Evolutionary conservation across 2,329 filamentous ascomycete genomes (phyloP).

Genomic region (Exophiala oligosperma): DNA sequence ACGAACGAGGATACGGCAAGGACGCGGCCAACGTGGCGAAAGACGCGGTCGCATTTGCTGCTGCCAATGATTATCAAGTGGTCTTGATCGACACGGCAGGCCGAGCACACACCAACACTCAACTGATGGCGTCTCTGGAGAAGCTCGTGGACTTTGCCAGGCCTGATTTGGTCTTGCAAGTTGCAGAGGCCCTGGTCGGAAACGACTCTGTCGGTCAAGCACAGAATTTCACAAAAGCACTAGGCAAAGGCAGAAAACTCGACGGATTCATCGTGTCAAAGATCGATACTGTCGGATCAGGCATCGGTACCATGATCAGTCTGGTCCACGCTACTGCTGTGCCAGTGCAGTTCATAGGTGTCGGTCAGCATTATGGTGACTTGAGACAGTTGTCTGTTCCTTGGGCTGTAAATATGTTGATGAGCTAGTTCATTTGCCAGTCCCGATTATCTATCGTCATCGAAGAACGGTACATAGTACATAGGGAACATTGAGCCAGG

Average conservation of each 20-base stretch:
- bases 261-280: conserved; percentile 99
- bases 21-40: conserved; percentile 94
- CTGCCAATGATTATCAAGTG: conserved; percentile 77
- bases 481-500: background rate
- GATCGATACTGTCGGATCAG: conserved; percentile 98
- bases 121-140: conserved; percentile 93
- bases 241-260: conserved; percentile 75
- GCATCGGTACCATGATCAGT: conserved; percentile 93
- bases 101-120: conserved; percentile 89
- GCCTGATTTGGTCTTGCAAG: conserved; percentile 99
- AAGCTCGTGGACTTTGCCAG: conserved; percentile 96
- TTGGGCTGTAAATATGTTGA: conserved; percentile 57
- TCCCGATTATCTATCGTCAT: background rate
- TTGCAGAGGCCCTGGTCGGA: conserved; percentile 87
- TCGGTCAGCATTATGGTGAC: conserved; percentile 68
- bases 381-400: conserved; percentile 64
- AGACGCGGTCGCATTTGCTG: conserved; percentile 82
- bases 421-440: conserved; percentile 6
- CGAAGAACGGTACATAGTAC: no score
- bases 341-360: conserved; percentile 87
- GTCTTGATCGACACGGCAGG: conserved; percentile 97
- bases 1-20: conserved; percentile 96
- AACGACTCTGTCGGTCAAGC: conserved; percentile 95
- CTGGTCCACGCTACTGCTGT: conserved; percentile 98
- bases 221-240: conserved; percentile 91